These are phyloP conservation scores for Coffea humblotiana DNA, from an alignment of 305 asterid genomes.

Conservation along the genomic window DNA sequence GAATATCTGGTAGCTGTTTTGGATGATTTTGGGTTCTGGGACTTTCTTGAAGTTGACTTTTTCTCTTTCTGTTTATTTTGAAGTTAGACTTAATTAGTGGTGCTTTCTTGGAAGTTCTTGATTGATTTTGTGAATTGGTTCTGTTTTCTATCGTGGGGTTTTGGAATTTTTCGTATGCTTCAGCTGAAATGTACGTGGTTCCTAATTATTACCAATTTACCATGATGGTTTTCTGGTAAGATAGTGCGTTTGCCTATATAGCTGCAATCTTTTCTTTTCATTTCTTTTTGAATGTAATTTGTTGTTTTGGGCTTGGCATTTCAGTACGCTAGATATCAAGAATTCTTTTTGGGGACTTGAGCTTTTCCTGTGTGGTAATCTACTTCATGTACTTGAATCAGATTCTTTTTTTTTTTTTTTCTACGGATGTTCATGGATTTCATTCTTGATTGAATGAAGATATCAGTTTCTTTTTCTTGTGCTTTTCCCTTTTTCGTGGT, in stretches of 20 bases:
- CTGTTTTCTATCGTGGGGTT: not conserved
- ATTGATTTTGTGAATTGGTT: slow-evolving; percentile 5
- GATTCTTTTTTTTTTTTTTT: not conserved
- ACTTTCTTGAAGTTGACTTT: slow-evolving; percentile 14
- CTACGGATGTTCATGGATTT: not conserved
- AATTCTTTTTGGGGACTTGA: not conserved
- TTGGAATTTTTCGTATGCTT: not conserved
- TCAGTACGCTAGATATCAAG: not conserved
- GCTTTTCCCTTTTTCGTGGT: not conserved
- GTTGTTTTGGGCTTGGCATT: not conserved
- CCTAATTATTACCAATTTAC: not conserved
- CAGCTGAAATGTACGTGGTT: not conserved
- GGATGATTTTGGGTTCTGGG: slow-evolving; percentile 8
- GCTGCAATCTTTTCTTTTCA: not conserved
- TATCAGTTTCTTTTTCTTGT: not conserved
- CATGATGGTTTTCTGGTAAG: not conserved
- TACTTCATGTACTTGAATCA: not conserved
- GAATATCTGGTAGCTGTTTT: not conserved
- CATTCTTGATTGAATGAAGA: not conserved
- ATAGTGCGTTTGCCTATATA: not conserved
- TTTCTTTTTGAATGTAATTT: too few species aligned
- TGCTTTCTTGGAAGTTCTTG: slow-evolving; percentile 6
- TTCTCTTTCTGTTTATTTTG: not conserved
- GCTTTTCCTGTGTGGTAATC: not conserved
- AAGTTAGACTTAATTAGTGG: not conserved